Evolutionary conservation across 108 stramenopile genomes (phyloP).

Genomic region (Discostella stelligeroides): DNA sequence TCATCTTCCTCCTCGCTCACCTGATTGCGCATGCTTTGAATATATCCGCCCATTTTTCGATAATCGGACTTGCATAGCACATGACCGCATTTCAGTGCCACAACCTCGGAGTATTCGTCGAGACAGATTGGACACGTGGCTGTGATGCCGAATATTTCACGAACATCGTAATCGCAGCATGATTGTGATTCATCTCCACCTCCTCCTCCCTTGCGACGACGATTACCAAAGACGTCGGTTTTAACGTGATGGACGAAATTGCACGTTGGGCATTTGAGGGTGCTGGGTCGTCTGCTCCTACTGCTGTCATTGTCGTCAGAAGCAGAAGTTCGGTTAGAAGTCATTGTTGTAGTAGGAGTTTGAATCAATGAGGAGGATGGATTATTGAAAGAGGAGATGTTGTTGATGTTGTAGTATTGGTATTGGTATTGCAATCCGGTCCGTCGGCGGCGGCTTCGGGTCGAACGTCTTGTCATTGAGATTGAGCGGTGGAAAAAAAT

Average conservation of each 20-base stretch:
- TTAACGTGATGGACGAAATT: conserved; percentile 28
- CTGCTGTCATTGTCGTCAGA: not conserved
- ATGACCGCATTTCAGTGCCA: conserved; percentile 36
- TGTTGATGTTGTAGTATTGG: no score
- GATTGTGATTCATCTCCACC: not conserved
- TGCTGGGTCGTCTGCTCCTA: no score
- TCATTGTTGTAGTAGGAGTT: no score
- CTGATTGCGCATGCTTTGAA: conserved; percentile 1
- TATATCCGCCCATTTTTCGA: conserved; percentile 26
- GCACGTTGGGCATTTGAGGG: conserved; percentile 34
- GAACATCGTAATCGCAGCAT: conserved; percentile 28
- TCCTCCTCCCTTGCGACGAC: not conserved
- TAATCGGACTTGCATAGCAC: conserved; percentile 40
- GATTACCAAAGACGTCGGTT: conserved; percentile 45
- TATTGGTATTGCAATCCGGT: no score
- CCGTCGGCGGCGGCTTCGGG: no score
- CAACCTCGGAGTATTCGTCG: conserved; percentile 14
- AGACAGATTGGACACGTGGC: conserved; percentile 41
- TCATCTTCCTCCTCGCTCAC: conserved; percentile 14
- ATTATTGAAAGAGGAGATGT: not conserved
- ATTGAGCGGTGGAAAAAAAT: no score
- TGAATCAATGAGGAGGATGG: not conserved
- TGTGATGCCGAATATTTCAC: conserved; percentile 26
- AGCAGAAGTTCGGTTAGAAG: no score
- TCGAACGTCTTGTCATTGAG: no score